These are phyloP conservation scores for Diaporthe citriasiana DNA, from an alignment of 2,329 filamentous ascomycete genomes.

Conservation along the genomic window DNA sequence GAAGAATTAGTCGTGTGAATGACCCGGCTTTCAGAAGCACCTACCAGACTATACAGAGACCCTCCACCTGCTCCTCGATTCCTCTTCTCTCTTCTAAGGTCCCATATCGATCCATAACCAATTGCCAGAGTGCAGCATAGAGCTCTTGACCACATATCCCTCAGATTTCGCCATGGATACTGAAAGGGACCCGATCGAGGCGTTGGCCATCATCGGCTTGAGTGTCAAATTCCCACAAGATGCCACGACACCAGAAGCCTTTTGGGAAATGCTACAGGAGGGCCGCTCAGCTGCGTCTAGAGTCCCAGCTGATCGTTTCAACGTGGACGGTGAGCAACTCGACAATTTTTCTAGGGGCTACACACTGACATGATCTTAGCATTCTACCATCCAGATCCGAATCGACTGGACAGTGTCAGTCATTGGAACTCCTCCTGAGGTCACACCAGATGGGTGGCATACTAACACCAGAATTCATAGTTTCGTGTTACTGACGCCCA, in stretches of 20 bases:
- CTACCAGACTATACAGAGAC: background rate
- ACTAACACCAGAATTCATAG: conserved; percentile 22
- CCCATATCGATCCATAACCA: background rate
- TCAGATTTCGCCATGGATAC: background rate
- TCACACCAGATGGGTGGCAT: background rate
- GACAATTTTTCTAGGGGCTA: background rate
- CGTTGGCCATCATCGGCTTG: conserved; percentile 18
- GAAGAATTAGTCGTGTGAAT: background rate
- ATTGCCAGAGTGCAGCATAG: background rate
- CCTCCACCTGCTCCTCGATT: background rate
- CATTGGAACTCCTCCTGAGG: background rate
- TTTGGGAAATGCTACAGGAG: conserved; percentile 21
- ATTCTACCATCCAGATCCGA: conserved; percentile 21
- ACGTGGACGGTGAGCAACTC: conserved; percentile 20
- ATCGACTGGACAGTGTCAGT: conserved; percentile 19
- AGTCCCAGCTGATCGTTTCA: conserved; percentile 21
- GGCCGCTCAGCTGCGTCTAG: conserved; percentile 22
- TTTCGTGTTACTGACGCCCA: conserved; percentile 45
- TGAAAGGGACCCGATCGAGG: background rate
- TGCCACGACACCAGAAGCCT: conserved; percentile 20
- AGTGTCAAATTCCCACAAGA: conserved; percentile 35
- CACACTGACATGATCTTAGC: background rate
- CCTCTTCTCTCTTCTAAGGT: background rate
- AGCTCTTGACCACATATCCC: background rate
- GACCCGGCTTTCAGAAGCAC: background rate